Evolutionary conservation across 2,329 filamentous ascomycete genomes (phyloP).

Genomic region (Alternaria ventricosa): DNA sequence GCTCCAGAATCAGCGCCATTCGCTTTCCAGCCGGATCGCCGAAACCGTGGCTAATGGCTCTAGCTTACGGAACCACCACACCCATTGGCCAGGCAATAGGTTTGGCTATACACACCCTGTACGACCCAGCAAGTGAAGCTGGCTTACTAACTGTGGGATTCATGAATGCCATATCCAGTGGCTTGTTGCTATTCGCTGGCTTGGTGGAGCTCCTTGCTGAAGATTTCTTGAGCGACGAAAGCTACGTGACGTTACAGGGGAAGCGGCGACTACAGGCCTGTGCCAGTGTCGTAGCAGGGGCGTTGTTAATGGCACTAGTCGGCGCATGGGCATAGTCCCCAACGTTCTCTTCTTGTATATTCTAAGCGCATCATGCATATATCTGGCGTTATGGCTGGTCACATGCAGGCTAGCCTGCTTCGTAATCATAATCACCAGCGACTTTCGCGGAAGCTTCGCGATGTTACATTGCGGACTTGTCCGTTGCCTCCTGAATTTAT

Average conservation of each 20-base stretch:
- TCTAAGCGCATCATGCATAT: slow-evolving; percentile 8
- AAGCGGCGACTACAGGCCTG: slow-evolving; percentile 67
- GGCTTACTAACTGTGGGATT: slow-evolving; percentile 58
- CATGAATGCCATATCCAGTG: slow-evolving; percentile 58
- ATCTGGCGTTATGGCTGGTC: slow-evolving; percentile 10
- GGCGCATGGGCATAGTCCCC: slow-evolving; percentile 65
- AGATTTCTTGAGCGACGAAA: slow-evolving; percentile 66
- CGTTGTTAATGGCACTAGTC: slow-evolving; percentile 69
- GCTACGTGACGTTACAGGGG: slow-evolving; percentile 66
- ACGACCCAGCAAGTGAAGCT: slow-evolving; percentile 56
- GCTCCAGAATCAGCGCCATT: slow-evolving; percentile 72
- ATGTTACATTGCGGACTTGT: neutral
- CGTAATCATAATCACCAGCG: slow-evolving; percentile 11
- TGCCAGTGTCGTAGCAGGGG: slow-evolving; percentile 65
- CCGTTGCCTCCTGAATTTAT: slow-evolving; percentile 12
- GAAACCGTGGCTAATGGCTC: slow-evolving; percentile 75
- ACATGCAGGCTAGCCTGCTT: slow-evolving; percentile 10
- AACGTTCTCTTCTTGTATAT: neutral
- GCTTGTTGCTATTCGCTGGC: slow-evolving; percentile 57
- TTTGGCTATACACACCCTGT: slow-evolving; percentile 57
- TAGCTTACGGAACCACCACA: slow-evolving; percentile 67
- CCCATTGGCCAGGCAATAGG: slow-evolving; percentile 60
- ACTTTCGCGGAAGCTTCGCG: slow-evolving; percentile 1
- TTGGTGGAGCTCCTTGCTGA: slow-evolving; percentile 59
- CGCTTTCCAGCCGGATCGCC: slow-evolving; percentile 73